These are phyloP conservation scores for Suillus tomentosus DNA, from an alignment of 768 basidiomycete genomes.

Conservation along the genomic window DNA sequence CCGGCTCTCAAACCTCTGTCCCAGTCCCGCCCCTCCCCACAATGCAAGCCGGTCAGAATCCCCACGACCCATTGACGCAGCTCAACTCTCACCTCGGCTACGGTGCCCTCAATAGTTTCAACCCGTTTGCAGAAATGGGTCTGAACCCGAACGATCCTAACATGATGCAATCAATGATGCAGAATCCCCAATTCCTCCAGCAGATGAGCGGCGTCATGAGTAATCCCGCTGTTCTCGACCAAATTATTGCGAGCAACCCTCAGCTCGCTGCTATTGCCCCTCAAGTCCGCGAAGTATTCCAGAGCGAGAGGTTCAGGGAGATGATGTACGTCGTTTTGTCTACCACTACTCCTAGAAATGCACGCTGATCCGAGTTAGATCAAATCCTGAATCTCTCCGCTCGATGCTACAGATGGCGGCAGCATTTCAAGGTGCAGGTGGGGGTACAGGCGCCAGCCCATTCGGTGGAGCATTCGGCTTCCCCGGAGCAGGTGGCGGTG, in stretches of 20 bases:
- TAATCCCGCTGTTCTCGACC: conserved; percentile 87
- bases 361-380: conserved; percentile 36
- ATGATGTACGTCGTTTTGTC: conserved; percentile 58
- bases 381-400: conserved; percentile 78
- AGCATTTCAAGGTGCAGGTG: conserved; percentile 47
- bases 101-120: conserved; percentile 81
- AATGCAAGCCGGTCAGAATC: conserved; percentile 92
- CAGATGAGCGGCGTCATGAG: conserved; percentile 89
- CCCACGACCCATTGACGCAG: conserved; percentile 81
- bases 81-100: conserved; percentile 79
- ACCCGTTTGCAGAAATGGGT: conserved; percentile 92
- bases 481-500: conserved; percentile 27
- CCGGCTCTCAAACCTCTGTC: conserved; percentile 42
- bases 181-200: conserved; percentile 79
- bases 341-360: background rate
- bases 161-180: conserved; percentile 87
- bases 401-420: conserved; percentile 76
- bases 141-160: conserved; percentile 93
- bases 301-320: conserved; percentile 71
- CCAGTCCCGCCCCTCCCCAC: conserved; percentile 65
- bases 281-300: conserved; percentile 77
- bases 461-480: conserved; percentile 18
- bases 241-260: conserved; percentile 82
- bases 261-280: conserved; percentile 76
- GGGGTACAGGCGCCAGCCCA: conserved; percentile 17